Conservation (phyloP, 2,329 filamentous ascomycete species). For the Pseudogymnoascus sp. region DNA sequence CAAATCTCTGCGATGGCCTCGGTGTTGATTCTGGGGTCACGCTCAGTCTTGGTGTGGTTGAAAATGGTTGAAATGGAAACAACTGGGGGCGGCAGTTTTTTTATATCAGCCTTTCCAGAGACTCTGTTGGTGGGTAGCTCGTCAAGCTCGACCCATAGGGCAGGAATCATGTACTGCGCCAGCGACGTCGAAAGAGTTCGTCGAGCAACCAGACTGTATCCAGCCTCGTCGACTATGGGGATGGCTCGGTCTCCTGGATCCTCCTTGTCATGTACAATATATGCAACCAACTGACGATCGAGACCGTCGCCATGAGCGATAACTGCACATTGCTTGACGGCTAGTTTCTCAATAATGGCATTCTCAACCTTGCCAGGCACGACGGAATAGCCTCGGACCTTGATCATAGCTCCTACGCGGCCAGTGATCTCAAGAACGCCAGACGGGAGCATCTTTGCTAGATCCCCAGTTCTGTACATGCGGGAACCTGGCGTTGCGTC, state of each 20-base stretch:
- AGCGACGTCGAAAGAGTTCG: conserved; percentile 58
- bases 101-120: conserved; percentile 72
- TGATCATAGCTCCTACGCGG: conserved; percentile 82
- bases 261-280: conserved; percentile 63
- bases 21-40: conserved; percentile 58
- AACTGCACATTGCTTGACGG: conserved; percentile 66
- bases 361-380: conserved; percentile 75
- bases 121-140: conserved; percentile 69
- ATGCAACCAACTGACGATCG: conserved; percentile 69
- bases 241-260: conserved; percentile 49
- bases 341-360: conserved; percentile 61
- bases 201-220: conserved; percentile 64
- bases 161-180: conserved; percentile 78
- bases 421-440: conserved; percentile 80
- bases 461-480: conserved; percentile 80
- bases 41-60: conserved; percentile 38
- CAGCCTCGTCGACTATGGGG: conserved; percentile 62
- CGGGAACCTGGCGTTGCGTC: conserved; percentile 51
- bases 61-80: conserved; percentile 38
- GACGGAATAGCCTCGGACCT: conserved; percentile 77
- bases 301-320: conserved; percentile 69
- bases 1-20: conserved; percentile 65
- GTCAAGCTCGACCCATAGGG: conserved; percentile 68
- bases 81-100: conserved; percentile 60
- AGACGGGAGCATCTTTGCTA: conserved; percentile 75